Evolutionary conservation across 2,329 filamentous ascomycete genomes (phyloP), one percentile per base, ranked within the genome.

Genomic region (Ceratocystis cubensis): DNA sequence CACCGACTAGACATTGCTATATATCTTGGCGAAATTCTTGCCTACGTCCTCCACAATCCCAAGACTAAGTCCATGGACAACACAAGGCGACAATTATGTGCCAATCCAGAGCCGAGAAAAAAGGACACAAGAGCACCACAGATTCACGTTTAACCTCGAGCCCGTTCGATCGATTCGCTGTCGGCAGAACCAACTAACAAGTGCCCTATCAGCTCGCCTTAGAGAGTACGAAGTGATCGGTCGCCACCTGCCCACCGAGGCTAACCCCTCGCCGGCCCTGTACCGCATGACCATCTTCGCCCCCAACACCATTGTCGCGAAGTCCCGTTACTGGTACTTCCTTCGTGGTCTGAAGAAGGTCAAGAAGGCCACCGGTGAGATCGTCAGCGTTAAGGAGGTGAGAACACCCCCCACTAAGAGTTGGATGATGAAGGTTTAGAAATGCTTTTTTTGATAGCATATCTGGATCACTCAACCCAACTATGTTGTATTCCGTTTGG

Each of bases 311-410:
- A 94, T 96, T 74, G 92, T 99, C 76, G 94, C 95, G 79, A 99
- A 99, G 88, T 96, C 92, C 78, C 90, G 94, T 78, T 99, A 96
- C 89, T 99, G 95, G 95, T 99, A 99, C 87, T 99, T 99, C 87
- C 83, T 99, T 80, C 91, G 91, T 81, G 95, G 96, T 85, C 86
- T 99, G 77, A 88, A 90, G 79, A 99, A 99, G 88, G 91, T 99
- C 84, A 99, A 99, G 92, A 99, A 99, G 91, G 88, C 93, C 78
- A 97, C 95, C 78, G 94, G 94, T 80, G 94, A 99, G 88, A 96
- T 99, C 78, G 91, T 99, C 79, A 89, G 85, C 80, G 81, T 97
- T 82, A 97, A 97, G 84, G 83, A 88, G 84, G 93, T 96, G 87
- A 76, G 88, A 68, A 46, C 57, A 59, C 33, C 53, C 53, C 45